Evolutionary conservation across 2,329 filamentous ascomycete genomes (phyloP), one percentile per base, ranked within the genome.

Genomic region (Myotisia sp.): DNA sequence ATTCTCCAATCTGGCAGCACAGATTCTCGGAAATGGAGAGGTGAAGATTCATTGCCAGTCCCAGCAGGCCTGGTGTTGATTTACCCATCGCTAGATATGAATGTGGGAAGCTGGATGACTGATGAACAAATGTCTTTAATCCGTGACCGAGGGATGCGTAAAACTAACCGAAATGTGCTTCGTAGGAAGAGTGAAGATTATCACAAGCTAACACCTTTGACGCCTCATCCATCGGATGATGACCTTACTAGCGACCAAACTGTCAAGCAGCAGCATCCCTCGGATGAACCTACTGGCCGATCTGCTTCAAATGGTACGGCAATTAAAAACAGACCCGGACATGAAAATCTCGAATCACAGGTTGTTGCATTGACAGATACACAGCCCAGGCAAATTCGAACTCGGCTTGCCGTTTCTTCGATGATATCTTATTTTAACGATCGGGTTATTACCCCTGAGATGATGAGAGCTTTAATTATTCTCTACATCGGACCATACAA

Each of bases 391-490:
- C 57, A 59, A 23, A 64, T 93, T 41, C 76, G 72, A 45, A 95
- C 90, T 1, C 75, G 86, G n/a, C 70, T 98, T 6, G 86, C 87
- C 10, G 92, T 87, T 53, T 86, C 84, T 0, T 87, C 79, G n/a
- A 92, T 93, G 74, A 92, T 98, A 22, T 94, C 87, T 0, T 95
- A 95, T 59, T 92, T 94, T 56, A 90, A 92, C 54, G 90, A 98
- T 55, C 79, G 90, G 18, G 81, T 98, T 18, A 68, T 98, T 9
- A 87, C 84, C 0, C 87, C 90, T 0, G 90, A 98, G 57, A 93
- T 95, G 84, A 94, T 95, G 79, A 80, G 90, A 20, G 84, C 86
- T 42, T 95, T 98, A 86, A 93, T 98, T 44, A 92, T 98, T 44
- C 67, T 98, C 3, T 98, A 98, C 54, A 81, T 98, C 36, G 90